Evolutionary conservation across 257 asterid genomes (phyloP), one percentile per base, ranked within the genome.

Genomic region (Datura wrightii): DNA sequence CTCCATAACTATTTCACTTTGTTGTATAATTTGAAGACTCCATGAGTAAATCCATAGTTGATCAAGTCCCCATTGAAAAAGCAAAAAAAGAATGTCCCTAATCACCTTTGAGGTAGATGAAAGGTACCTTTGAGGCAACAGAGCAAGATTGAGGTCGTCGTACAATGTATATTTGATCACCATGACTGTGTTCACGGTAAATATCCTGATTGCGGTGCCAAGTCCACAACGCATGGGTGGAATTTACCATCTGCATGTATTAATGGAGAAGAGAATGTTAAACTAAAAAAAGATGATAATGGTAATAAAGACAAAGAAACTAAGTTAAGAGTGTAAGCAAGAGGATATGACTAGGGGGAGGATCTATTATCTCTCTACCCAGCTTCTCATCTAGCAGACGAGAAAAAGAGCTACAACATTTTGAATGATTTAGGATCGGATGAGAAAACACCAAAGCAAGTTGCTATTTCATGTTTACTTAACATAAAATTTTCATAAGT

Each of bases 131-230:
- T 13, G 90, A 70, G 84, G 82, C 63, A 8, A 63, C 50, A 18
- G 88, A 83, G 84, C 98, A 96, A 72, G 85, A 34, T n/a, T 93
- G 88, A 48, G 98, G 99, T 86, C 92, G 98, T 60, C 99, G 85
- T 9, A 94, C 93, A 55, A 96, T 89, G 93, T 93, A 96, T 76
- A 96, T 91, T 79, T 90, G 94, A 85, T 96, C 99, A 5, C 98
- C 98, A 4, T 80, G 85, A 86, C 87, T 90, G 86, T 92, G 71
- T 72, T 87, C 89, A 69, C 90, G 82, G 83, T 94, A 94, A 44
- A 91, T 89, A 36, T 91, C 97, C 84, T 93, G 97, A 84, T 94
- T 96, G 88, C 99, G 85, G 82, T 96, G 99, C 98, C 99, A 96
- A 37, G 97, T 96, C 99, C 98, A 96, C 13, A 96, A 87, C 1